phyloP scores from a whole-genome alignment of 495 filamentous ascomycete species.

The Glonium stellatum region DNA sequence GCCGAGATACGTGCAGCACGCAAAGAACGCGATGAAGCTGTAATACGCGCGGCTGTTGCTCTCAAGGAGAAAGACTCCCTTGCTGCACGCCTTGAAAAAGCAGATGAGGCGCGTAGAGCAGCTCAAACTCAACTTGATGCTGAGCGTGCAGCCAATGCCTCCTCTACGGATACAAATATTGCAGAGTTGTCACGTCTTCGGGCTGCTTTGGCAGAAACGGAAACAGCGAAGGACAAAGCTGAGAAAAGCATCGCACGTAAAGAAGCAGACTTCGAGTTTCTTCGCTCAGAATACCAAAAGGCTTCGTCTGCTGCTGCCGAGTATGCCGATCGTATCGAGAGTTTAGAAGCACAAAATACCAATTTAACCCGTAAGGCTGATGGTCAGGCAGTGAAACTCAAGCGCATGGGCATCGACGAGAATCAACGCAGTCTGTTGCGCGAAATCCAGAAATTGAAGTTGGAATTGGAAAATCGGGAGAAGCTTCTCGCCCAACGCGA shows the following conservation, averaged over 20 bases:
- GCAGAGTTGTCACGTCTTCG: constrained; percentile 3
- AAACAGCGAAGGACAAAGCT: constrained; percentile 4
- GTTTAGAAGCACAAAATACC: not conserved
- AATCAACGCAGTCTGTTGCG: not conserved
- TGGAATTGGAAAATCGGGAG: not conserved
- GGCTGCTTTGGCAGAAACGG: constrained; percentile 2
- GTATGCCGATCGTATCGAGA: not conserved
- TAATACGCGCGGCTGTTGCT: not conserved
- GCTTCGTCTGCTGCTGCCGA: constrained; percentile 2
- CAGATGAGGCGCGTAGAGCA: not conserved
- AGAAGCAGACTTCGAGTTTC: constrained; percentile 10
- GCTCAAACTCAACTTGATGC: not conserved
- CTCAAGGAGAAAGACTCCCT: not conserved
- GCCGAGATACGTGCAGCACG: not conserved
- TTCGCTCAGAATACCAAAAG: constrained; percentile 11
- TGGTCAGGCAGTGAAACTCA: not conserved
- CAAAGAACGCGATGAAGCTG: not conserved
- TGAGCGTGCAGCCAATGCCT: not conserved
- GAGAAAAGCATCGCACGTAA: constrained; percentile 1
- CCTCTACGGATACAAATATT: constrained; percentile 12
- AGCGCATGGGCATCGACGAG: not conserved
- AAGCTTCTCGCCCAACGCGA: constrained; percentile 4
- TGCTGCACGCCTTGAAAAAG: constrained; percentile 6
- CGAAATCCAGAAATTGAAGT: constrained; percentile 11
- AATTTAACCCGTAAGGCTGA: constrained; percentile 2